Evolutionary conservation across 306 rosid genomes (phyloP), one percentile per base, ranked within the genome.

Genomic region (Calophaca sinica): DNA sequence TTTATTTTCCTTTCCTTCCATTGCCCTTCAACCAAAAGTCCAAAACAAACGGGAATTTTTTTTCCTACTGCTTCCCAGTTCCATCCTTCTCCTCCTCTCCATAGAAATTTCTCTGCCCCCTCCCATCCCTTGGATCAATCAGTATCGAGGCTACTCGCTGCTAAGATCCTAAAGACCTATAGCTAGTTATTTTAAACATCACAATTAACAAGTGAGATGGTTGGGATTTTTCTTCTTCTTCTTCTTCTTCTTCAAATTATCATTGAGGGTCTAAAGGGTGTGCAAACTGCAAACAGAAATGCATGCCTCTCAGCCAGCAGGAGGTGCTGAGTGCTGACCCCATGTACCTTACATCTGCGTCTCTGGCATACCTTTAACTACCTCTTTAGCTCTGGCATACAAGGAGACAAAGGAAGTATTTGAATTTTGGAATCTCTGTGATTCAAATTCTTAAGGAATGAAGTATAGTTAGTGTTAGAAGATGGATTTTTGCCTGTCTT

Each of bases 401-500:
- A n/a, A 32, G 26, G 44, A 60, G 65, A 60, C 65, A 33, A 3
- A 6, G 7, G 29, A 61, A 36, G 7, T 38, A 62, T 62, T 62
- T 57, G 14, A 57, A 4, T 36, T 35, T 26, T 26, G 70, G 52
- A 64, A 70, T 45, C 53, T 14, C 9, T 52, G 29, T 68, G 72
- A 62, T 77, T 33, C 53, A 33, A 44, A 33, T 67, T 77, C 36
- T 14, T 51, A n/a, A 28, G 64, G 39, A 53, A 51, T 44, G 33
- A 72, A 39, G n/a, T 29, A 3, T 44, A 7, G 52, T 50, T 59
- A 48, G 51, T 41, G 54, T 62, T 78, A 46, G 57, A 59, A 28
- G 32, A 59, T 33, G 20, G 62, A 33, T 59, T 15, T 44, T 67
- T n/a, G 75, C n/a, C 7, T 68, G 73, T 70, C 48, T 44, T 42